A percentile compares a stretch with the other conserved stretches of the same genome.
phyloP scores from a whole-genome alignment of 257 asterid species.

The Nyctanthes arbortristis region DNA sequence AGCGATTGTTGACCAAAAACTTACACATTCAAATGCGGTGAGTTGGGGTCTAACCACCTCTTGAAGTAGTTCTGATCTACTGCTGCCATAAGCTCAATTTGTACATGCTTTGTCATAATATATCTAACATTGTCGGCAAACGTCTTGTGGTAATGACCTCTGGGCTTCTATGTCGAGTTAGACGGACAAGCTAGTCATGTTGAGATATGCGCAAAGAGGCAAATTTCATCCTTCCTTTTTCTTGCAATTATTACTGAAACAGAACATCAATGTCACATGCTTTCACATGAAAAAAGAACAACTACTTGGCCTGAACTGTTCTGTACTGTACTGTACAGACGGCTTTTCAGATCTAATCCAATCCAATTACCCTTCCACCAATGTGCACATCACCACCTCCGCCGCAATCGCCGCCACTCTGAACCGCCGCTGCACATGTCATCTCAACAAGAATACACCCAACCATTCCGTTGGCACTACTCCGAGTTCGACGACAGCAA shows the following conservation, averaged over 20 bases:
- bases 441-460: slow-evolving; percentile 2
- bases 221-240: too few species aligned
- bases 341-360: slow-evolving; percentile 7
- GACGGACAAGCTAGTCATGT: too few species aligned
- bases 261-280: not conserved
- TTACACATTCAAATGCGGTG: too few species aligned
- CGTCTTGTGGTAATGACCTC: too few species aligned
- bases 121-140: too few species aligned
- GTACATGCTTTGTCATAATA: too few species aligned
- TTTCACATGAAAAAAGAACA: not conserved
- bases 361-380: not conserved
- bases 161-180: too few species aligned
- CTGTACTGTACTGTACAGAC: slow-evolving; percentile 3
- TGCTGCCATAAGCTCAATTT: too few species aligned
- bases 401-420: not conserved
- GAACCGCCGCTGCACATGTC: slow-evolving; percentile 1
- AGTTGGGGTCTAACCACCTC: too few species aligned
- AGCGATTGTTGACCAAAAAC: too few species aligned
- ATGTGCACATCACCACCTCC: not conserved
- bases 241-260: not conserved
- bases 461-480: slow-evolving; percentile 19
- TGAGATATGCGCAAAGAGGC: too few species aligned
- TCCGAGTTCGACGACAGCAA: slow-evolving; percentile 9
- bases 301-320: slow-evolving; percentile 6
- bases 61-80: too few species aligned